A percentile compares a stretch with the other conserved stretches of the same genome.
phyloP scores from a whole-genome alignment of 805 yeast species.

The Cyberlindnera nakhonratchasimensis region DNA sequence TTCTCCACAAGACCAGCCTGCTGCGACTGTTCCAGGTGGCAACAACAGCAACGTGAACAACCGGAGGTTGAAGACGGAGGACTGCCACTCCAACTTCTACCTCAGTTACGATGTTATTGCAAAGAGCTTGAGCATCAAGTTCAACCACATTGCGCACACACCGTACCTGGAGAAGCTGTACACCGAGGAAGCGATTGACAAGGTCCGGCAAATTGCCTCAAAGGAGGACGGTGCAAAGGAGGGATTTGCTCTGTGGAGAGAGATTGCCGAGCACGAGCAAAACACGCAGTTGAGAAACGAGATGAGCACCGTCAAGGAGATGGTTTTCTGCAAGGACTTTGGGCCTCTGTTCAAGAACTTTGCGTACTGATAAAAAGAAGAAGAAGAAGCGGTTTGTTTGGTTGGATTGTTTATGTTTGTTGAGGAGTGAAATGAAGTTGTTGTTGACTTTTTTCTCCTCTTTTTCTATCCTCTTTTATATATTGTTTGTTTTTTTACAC shows the following conservation, averaged over 20 bases:
- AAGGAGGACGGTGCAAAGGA: constrained; percentile 9
- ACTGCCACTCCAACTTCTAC: constrained; percentile 25
- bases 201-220: constrained; percentile 13
- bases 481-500: background rate
- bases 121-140: constrained; percentile 24
- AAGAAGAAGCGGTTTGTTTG: background rate
- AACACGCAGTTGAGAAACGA: constrained; percentile 16
- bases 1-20: constrained; percentile 1
- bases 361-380: constrained; percentile 2
- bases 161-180: constrained; percentile 23
- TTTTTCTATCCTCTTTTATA: background rate
- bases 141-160: constrained; percentile 22
- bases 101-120: constrained; percentile 24
- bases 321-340: constrained; percentile 25
- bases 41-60: constrained; percentile 7
- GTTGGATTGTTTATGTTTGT: constrained; percentile 1
- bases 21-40: constrained; percentile 9
- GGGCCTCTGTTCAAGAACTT: constrained; percentile 13
- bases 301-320: constrained; percentile 17
- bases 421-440: constrained; percentile 3
- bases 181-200: constrained; percentile 17
- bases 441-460: constrained; percentile 7
- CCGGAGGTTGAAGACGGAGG: constrained; percentile 24
- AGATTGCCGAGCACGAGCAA: constrained; percentile 7
- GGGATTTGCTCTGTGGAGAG: constrained; percentile 9